These are phyloP conservation scores for Lactarius sanguifluus DNA, from an alignment of 768 basidiomycete genomes.

Conservation along the genomic window DNA sequence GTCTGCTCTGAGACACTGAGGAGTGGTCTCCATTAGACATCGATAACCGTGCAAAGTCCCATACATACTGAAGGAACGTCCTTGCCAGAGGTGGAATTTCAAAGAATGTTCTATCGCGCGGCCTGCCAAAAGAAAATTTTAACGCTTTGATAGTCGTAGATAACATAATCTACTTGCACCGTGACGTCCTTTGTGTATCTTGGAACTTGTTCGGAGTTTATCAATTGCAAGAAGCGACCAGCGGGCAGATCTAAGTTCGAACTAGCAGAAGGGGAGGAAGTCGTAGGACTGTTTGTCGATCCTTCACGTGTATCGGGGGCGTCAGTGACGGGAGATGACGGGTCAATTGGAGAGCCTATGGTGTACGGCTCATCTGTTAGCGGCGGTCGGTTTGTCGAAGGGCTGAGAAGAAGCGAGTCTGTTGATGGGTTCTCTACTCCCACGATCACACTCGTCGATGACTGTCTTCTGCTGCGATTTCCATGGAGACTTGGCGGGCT, in stretches of 20 bases:
- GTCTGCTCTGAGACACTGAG: not conserved
- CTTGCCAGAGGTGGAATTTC: slow-evolving; percentile 6
- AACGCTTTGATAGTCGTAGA: not conserved
- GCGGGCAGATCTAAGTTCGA: not conserved
- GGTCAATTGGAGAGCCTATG: not conserved
- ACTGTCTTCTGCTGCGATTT: slow-evolving; percentile 8
- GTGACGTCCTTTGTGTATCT: slow-evolving; percentile 12
- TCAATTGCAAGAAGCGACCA: slow-evolving; percentile 9
- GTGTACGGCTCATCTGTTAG: slow-evolving; percentile 3
- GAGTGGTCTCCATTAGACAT: not conserved
- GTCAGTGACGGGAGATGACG: not conserved
- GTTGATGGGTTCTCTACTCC: slow-evolving; percentile 19
- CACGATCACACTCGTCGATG: slow-evolving; percentile 7
- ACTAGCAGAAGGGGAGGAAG: not conserved
- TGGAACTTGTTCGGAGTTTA: slow-evolving; percentile 20
- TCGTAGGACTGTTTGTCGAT: not conserved
- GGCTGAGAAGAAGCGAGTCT: not conserved
- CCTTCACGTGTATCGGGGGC: not conserved
- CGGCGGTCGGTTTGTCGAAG: not conserved
- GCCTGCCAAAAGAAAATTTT: not conserved
- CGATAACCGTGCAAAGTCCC: not conserved
- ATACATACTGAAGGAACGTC: slow-evolving; percentile 12
- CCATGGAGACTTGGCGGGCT: not conserved
- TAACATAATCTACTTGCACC: slow-evolving; percentile 5
- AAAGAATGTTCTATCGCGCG: not conserved